A percentile compares a stretch with the other conserved stretches of the same genome.
Evolutionary conservation across 495 filamentous ascomycete species (phyloP).

Genomic region (Neohortaea acidophila): DNA sequence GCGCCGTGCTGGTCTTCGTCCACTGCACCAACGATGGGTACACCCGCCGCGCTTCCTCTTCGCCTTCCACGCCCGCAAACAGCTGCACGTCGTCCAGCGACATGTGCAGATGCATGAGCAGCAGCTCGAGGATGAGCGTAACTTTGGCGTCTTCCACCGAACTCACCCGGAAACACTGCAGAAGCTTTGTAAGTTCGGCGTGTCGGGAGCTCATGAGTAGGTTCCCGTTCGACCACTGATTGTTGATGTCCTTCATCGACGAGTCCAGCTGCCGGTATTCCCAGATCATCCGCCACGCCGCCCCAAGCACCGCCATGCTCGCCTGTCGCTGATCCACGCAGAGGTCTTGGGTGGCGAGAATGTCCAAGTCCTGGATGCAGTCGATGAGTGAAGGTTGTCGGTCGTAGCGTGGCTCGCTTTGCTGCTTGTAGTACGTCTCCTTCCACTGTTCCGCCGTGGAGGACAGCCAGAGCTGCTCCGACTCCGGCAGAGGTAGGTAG

Average conservation of each 20-base stretch:
- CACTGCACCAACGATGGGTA: slow-evolving; percentile 39
- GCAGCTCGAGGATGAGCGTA: slow-evolving; percentile 37
- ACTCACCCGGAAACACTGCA: slow-evolving; percentile 33
- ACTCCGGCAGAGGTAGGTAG: slow-evolving; percentile 40
- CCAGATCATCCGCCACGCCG: slow-evolving; percentile 41
- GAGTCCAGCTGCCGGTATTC: slow-evolving; percentile 44
- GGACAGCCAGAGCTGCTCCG: slow-evolving; percentile 42
- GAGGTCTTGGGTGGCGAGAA: slow-evolving; percentile 27
- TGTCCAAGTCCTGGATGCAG: slow-evolving; percentile 36
- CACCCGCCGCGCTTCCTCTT: slow-evolving; percentile 41
- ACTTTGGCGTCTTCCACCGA: slow-evolving; percentile 26
- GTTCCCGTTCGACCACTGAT: slow-evolving; percentile 30
- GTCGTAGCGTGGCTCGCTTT: slow-evolving; percentile 11
- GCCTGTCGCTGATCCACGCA: slow-evolving; percentile 37
- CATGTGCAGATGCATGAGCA: slow-evolving; percentile 45
- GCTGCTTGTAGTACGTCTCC: slow-evolving; percentile 28
- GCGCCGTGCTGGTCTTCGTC: slow-evolving; percentile 35
- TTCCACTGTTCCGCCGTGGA: slow-evolving; percentile 42
- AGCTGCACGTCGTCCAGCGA: slow-evolving; percentile 50
- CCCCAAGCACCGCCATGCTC: slow-evolving; percentile 39
- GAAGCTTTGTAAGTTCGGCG: slow-evolving; percentile 33
- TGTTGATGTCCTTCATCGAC: slow-evolving; percentile 25
- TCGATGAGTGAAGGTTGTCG: slow-evolving; percentile 32
- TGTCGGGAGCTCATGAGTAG: slow-evolving; percentile 37
- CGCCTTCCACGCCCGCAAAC: slow-evolving; percentile 47